Evolutionary conservation across 441 rosid genomes (phyloP), one percentile per base, ranked within the genome.

Genomic region (Isatis lusitanica): DNA sequence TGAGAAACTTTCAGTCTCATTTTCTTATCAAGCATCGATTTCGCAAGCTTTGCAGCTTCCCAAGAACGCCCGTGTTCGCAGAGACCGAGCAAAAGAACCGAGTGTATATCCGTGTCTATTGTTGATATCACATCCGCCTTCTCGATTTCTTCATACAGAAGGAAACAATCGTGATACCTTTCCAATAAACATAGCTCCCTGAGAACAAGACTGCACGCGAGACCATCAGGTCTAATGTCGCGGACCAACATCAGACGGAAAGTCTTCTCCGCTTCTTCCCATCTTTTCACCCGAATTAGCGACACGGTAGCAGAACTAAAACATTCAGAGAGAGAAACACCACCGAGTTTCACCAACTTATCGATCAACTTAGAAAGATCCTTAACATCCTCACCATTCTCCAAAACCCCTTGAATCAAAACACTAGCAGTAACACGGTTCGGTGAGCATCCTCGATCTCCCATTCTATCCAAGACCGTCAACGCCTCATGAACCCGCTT

Each of bases 381-480:
- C 65, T 85, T 78, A 15, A 82, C 74, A 74, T 67, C 74, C 58
- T 74, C 79, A 42, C 79, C 87, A 40, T 80, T 80, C 36, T 73
- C 74, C 75, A 87, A 85, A 65, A 88, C 83, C 52, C 88, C 82
- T 67, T 85, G 67, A 13, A 94, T 81, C 83, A 92, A 79, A 74
- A 81, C 79, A 78, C 82, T 75, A 74, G 85, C 82, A 4, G 97
- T 92, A 52, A 89, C 92, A 42, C 85, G 85, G 68, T 88, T 92
- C 28, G 94, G 97, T 48, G 63, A 74, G 78, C 87, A 84, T 13
- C 91, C 90, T 73, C 18, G 43, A 61, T 78, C 82, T 66, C 64
- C 80, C 97, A 94, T 94, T 80, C 91, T 84, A 67, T 94, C 90
- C 68, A 92, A 76, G 67, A 92, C 39, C 72, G 56, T 67, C 79